Conservation (phyloP, 108 stramenopile genomes). For the Discostella pseudostelligera region DNA sequence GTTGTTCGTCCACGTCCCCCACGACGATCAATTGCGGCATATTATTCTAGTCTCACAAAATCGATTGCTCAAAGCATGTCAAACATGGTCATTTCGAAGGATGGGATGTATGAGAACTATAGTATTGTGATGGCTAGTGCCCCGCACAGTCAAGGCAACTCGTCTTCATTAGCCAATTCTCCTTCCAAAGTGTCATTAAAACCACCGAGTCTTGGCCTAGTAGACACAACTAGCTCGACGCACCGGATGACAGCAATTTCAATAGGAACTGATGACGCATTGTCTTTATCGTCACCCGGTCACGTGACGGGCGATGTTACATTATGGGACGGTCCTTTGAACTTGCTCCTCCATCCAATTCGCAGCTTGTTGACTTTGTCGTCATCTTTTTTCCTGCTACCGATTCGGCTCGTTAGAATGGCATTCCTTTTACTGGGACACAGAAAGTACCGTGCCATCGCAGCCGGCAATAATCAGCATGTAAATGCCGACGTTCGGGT, state of each 20-base stretch:
- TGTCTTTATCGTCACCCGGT: conserved; percentile 26
- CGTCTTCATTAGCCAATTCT: not conserved
- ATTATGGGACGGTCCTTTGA: conserved; percentile 30
- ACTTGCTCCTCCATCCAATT: conserved; percentile 63
- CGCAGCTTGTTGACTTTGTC: conserved; percentile 61
- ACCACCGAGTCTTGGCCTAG: not conserved
- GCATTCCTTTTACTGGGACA: conserved; percentile 50
- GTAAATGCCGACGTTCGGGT: conserved; percentile 14
- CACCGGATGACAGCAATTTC: conserved; percentile 17
- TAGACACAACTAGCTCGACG: not conserved
- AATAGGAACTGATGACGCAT: conserved; percentile 36
- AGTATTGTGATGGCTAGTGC: conserved; percentile 54
- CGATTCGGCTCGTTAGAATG: conserved; percentile 66
- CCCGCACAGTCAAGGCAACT: conserved; percentile 21
- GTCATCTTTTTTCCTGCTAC: conserved; percentile 67
- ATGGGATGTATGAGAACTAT: conserved; percentile 79
- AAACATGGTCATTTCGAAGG: conserved; percentile 50
- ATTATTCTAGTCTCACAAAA: conserved; percentile 51
- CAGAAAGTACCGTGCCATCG: conserved; percentile 14
- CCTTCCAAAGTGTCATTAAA: not conserved
- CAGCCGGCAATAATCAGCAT: conserved; percentile 1
- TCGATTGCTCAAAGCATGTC: conserved; percentile 49
- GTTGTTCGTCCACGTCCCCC: too few relatives aligned
- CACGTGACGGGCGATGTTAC: conserved; percentile 21
- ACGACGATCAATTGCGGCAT: conserved; percentile 64